These are phyloP conservation scores for Verticillium albo-atrum DNA, from an alignment of 2,329 filamentous ascomycete genomes.

Conservation along the genomic window DNA sequence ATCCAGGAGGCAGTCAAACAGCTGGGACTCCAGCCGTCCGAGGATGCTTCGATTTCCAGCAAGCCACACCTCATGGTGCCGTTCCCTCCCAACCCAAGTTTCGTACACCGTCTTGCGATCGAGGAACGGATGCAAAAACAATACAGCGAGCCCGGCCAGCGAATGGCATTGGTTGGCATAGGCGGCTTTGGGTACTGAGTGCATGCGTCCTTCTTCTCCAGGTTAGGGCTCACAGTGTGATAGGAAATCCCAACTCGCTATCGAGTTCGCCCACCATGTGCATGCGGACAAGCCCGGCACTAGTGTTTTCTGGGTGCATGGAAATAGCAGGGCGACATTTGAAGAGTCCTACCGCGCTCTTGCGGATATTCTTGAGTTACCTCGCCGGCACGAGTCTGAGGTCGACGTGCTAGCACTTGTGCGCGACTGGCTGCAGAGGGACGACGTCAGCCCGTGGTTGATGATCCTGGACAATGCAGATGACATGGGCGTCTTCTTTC, in stretches of 20 bases:
- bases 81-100: conserved; percentile 11
- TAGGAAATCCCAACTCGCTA: conserved; percentile 15
- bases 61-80: conserved; percentile 6
- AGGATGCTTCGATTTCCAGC: not conserved
- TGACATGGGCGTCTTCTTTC: conserved; percentile 7
- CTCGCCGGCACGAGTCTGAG: conserved; percentile 5
- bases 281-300: not conserved
- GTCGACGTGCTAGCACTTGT: conserved; percentile 9
- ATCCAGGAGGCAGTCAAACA: not conserved
- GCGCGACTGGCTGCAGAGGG: conserved; percentile 12
- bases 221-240: not conserved
- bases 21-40: not conserved
- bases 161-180: conserved; percentile 8
- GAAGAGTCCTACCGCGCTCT: conserved; percentile 9
- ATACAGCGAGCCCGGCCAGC: not conserved
- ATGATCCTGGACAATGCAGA: conserved; percentile 16
- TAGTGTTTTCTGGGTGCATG: conserved; percentile 13
- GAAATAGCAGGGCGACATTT: conserved; percentile 4
- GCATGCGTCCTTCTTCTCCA: not conserved
- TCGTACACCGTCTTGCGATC: conserved; percentile 7
- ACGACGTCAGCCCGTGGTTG: conserved; percentile 12
- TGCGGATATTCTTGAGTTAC: conserved; percentile 7
- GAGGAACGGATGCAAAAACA: conserved; percentile 4
- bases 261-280: conserved; percentile 9
- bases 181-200: conserved; percentile 13